Base-by-base conservation (phyloP, 2,329 filamentous ascomycete species). In the Monosporascus sp. region DNA sequence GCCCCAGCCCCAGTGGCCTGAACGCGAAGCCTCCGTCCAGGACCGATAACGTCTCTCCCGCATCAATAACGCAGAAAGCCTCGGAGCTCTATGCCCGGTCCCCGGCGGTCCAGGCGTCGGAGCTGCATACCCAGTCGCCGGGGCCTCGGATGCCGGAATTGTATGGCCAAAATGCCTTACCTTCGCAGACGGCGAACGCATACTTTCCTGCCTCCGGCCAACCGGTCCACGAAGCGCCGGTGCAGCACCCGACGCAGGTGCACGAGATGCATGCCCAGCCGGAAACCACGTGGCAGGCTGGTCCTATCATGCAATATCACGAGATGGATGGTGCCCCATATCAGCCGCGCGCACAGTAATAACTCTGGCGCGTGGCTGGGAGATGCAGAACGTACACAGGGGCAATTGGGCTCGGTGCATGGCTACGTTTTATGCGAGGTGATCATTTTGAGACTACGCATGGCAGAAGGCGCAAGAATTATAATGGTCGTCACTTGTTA, bases 271-370 rank as follows among this genome's bases (percentile, higher is more conserved):
- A 63, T 11, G 58, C 59, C 6, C 59, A 65, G 45, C 48, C 56
- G 14, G 55, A 55, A 8, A 55, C 62, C 51, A 50, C 55, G 8
- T 65, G 62, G 61, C 63, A 66, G 40, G 62, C 63, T n/a, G 63
- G 64, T 7, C 63, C 64, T 15, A 54, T 65, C 6, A 31, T 56
- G 26, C 52, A 56, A 22, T 55, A 56, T 9, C 58, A 67, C 28
- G 65, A 67, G 50, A 64, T 65, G 60, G 63, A 66, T 48, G 60
- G 55, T 2, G 54, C 17, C 7, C 41, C 44, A 41, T 55, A 52
- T 41, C 31, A 9, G n/a, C 14, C 31, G 7, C 47, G 37, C n/a
- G 20, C 15, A 37, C 31, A 35, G 31, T 6, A n/a, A 49, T 38
- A 15, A 18, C 44, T 50, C 41, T 15, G 18, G 37, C 20, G 55